Evolutionary conservation across 2,329 filamentous ascomycete species (phyloP).

Genomic region (Colletotrichum simmondsii): DNA sequence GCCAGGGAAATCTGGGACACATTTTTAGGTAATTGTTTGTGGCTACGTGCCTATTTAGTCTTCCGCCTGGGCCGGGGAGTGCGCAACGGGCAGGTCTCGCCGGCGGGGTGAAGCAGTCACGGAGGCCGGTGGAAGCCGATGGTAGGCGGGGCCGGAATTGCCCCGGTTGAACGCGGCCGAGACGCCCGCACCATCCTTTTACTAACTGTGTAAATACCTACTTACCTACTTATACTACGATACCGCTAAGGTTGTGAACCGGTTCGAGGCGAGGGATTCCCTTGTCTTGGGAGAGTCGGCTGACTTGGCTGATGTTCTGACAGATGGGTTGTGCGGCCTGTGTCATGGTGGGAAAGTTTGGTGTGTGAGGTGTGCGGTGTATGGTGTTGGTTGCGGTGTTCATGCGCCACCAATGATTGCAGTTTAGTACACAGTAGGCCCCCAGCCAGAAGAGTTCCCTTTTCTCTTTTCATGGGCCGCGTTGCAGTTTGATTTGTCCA

Average conservation of each 20-base stretch:
- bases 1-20: neutral
- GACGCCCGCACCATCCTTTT: neutral
- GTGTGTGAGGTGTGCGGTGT: neutral
- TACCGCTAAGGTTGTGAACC: slow-evolving; percentile 7
- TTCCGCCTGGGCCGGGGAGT: neutral
- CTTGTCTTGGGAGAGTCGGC: slow-evolving; percentile 20
- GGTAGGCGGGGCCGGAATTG: slow-evolving; percentile 30
- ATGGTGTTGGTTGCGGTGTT: slow-evolving; percentile 2
- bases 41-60: too few species aligned
- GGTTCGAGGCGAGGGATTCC: slow-evolving; percentile 13
- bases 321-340: slow-evolving; percentile 6
- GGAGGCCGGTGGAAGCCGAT: slow-evolving; percentile 32
- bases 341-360: slow-evolving; percentile 1
- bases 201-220: neutral
- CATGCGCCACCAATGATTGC: slow-evolving; percentile 14
- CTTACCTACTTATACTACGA: neutral
- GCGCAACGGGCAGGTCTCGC: slow-evolving; percentile 24
- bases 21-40: slow-evolving; percentile 31
- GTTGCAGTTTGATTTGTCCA: neutral
- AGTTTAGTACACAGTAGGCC: too few species aligned
- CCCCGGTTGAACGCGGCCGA: slow-evolving; percentile 21
- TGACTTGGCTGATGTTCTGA: slow-evolving; percentile 29
- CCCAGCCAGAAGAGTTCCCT: neutral
- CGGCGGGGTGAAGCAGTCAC: neutral
- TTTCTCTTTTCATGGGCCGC: neutral